Percentiles rank a stretch among this genome's conserved stretches.
These are phyloP conservation scores for Hypoxylon sp. DNA, from an alignment of 2,329 filamentous ascomycete genomes.

Conservation along the genomic window DNA sequence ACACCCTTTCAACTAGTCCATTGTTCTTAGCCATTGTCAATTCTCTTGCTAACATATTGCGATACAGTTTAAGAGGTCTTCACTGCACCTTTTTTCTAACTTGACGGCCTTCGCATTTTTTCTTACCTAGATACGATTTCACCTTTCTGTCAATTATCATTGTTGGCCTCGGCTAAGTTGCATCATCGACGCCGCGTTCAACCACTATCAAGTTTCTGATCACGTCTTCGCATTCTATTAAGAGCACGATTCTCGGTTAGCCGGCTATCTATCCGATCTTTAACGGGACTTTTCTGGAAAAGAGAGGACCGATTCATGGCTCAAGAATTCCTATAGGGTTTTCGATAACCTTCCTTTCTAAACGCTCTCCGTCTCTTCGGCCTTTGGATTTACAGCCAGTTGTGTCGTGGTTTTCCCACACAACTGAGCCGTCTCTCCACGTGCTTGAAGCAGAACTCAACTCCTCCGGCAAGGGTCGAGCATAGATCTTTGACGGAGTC, in stretches of 20 bases:
- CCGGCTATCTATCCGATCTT: conserved; percentile 7
- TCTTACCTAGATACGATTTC: conserved; percentile 26
- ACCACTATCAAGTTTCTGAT: background rate
- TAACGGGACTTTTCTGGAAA: conserved; percentile 19
- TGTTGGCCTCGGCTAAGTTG: conserved; percentile 5
- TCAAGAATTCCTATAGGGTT: conserved; percentile 57
- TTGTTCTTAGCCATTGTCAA: conserved; percentile 26
- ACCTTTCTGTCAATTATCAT: conserved; percentile 10
- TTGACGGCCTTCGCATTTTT: conserved; percentile 27
- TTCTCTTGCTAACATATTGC: conserved; percentile 20
- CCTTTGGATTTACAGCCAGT: conserved; percentile 55
- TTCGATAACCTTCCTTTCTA: conserved; percentile 46
- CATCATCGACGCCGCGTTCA: background rate
- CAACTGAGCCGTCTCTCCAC: conserved; percentile 54
- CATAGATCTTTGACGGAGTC: conserved; percentile 51
- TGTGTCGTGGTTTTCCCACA: conserved; percentile 48
- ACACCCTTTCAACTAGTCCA: conserved; percentile 3
- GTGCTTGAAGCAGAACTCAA: conserved; percentile 60
- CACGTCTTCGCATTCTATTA: conserved; percentile 1
- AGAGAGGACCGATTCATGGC: conserved; percentile 55
- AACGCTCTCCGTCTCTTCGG: conserved; percentile 55
- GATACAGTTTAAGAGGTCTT: conserved; percentile 38
- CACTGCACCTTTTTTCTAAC: conserved; percentile 37
- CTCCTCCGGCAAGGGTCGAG: conserved; percentile 53
- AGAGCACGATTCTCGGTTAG: conserved; percentile 1